A percentile compares a stretch with the other conserved stretches of the same genome.
Evolutionary conservation across 257 asterid species (phyloP).

Genomic region (Paraleonurus japonicus): DNA sequence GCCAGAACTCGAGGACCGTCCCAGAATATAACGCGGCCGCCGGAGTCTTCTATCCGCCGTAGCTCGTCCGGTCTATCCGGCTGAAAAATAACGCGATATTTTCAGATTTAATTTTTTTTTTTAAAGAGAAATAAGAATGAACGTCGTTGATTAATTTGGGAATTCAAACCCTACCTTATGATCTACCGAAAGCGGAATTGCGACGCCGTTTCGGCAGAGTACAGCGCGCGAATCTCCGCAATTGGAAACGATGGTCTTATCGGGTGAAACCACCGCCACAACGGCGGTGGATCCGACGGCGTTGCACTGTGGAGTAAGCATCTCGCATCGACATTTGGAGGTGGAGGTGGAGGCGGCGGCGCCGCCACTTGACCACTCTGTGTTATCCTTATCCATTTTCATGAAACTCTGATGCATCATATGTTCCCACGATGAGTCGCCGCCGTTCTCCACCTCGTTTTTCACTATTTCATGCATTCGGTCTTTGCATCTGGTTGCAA

Average conservation of each 20-base stretch:
- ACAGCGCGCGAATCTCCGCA: conserved; percentile 97
- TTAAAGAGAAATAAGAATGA: background rate
- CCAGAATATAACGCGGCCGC: conserved; percentile 90
- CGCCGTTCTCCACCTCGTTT: conserved; percentile 42
- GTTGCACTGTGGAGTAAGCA: conserved; percentile 74
- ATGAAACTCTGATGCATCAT: conserved; percentile 54
- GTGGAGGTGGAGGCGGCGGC: conserved; percentile 4
- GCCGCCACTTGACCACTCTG: conserved; percentile 33
- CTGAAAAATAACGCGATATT: conserved; percentile 28
- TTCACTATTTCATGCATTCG: conserved; percentile 85
- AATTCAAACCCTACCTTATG: conserved; percentile 59
- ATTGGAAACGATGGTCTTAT: conserved; percentile 69
- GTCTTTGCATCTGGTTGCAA: conserved; percentile 72
- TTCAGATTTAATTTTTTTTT: background rate
- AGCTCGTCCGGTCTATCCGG: conserved; percentile 91
- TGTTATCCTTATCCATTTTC: conserved; percentile 68
- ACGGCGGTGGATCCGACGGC: conserved; percentile 96
- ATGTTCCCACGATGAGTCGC: conserved; percentile 42
- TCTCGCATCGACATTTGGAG: conserved; percentile 72
- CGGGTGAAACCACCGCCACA: conserved; percentile 67
- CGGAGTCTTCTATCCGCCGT: conserved; percentile 71
- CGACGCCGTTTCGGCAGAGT: conserved; percentile 74
- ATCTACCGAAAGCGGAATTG: conserved; percentile 75
- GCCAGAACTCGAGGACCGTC: conserved; percentile 79
- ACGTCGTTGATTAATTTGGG: background rate